Evolutionary conservation across 352 stramenopile species (phyloP), one percentile per base, ranked within the genome.

Genomic region (Pythium insidiosum): DNA sequence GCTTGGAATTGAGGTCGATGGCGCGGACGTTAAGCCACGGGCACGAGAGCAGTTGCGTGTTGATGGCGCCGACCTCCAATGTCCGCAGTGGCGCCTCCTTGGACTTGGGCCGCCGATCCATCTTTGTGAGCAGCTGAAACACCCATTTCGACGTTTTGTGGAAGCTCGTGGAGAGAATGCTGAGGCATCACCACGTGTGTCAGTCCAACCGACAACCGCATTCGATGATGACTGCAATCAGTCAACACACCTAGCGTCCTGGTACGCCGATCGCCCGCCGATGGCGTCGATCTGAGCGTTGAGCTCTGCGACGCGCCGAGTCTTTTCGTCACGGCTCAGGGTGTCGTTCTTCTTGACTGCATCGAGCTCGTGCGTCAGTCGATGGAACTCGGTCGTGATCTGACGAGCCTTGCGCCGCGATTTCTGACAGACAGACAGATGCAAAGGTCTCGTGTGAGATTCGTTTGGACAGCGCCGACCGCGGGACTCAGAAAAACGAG

Each of bases 81-180:
- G 86, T 50, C 16, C 57, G 52, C 41, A 88, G 48, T 34, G 76
- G 64, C 46, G 54, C 43, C 61, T 77, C 57, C 38, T 87, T 88
- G 30, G 80, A 78, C 20, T 76, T 79, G 6, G 75, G 80, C 0
- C 81, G 75, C 41, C 87, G 29, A 19, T 67, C 66, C 39, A 89
- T 83, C 51, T 66, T 70, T 31, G 80, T 90, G 29, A 98, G 69
- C 47, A 95, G 53, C 45, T 88, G 81, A 40, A 97, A 79, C 38
- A 98, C 88, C 94, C 94, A 98, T 64, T 96, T 97, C 49, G 79
- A 96, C 7, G 95, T 98, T 15, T 83, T 90, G 73, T 97, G 87
- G 59, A 97, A 90, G 41, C 73, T 90, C 24, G 95, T 98, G 45
- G 74, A 97, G 29, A 98, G 62, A 53, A 97, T 95, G 53, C 81